Percentiles rank a stretch among this genome's conserved stretches.
phyloP scores from a whole-genome alignment of 176 grass and related monocot species.

The Oryza meyeriana region DNA sequence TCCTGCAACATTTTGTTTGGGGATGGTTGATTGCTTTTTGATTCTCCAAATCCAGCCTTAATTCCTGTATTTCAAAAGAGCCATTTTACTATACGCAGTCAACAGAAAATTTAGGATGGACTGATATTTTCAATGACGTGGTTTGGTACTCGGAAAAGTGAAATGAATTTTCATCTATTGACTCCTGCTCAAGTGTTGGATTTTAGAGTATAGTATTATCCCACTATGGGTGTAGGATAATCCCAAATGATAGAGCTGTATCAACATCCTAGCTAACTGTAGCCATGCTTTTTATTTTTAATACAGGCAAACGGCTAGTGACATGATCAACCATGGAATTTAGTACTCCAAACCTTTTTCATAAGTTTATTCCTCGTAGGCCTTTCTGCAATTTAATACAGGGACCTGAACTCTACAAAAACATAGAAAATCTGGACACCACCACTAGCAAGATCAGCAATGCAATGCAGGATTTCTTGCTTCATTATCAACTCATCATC shows the following conservation, averaged over 20 bases:
- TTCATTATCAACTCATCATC: constrained; percentile 36
- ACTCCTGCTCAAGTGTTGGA: neutral
- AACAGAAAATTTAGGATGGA: no score
- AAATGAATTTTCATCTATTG: neutral
- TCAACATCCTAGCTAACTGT: neutral
- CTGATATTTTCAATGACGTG: no score
- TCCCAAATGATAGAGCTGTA: neutral
- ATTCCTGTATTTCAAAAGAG: no score
- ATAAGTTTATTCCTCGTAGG: neutral
- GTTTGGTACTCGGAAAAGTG: no score
- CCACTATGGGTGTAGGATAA: neutral
- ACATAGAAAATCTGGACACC: neutral
- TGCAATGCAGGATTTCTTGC: neutral
- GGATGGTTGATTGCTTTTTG: no score
- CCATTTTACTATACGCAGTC: no score
- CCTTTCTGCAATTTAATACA: constrained; percentile 9
- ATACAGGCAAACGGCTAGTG: neutral
- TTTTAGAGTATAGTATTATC: neutral
- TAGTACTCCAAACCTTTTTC: neutral
- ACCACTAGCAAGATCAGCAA: neutral
- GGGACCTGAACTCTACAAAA: neutral
- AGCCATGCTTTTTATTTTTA: neutral
- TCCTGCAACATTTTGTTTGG: no score
- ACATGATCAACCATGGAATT: neutral
- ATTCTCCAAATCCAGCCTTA: no score